Conservation (phyloP, 2,329 filamentous ascomycete species). For the Domatiomyces globalis region DNA sequence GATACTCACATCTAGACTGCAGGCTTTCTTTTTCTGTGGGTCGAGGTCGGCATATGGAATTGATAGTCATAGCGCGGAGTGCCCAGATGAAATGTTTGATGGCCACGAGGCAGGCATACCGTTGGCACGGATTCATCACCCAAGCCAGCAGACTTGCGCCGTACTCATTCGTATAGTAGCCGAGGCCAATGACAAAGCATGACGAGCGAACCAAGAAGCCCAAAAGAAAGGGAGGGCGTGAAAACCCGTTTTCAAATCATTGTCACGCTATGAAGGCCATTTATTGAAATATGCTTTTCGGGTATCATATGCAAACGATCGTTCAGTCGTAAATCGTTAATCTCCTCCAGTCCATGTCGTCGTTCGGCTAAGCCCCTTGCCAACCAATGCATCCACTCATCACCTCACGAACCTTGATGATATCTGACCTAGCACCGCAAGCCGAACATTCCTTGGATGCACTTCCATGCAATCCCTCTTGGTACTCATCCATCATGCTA, state of each 20-base stretch:
- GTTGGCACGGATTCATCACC: neutral
- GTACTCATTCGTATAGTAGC: neutral
- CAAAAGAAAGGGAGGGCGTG: neutral
- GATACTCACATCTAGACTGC: conserved; percentile 84
- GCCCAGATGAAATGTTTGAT: neutral
- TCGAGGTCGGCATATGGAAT: neutral
- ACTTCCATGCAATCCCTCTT: neutral
- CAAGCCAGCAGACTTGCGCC: neutral
- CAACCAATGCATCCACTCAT: neutral
- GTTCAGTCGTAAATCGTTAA: neutral
- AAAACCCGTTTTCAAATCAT: neutral
- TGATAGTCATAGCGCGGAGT: neutral
- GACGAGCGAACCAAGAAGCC: neutral
- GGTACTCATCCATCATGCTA: neutral
- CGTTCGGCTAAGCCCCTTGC: neutral
- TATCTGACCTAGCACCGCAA: neutral
- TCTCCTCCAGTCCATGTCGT: neutral
- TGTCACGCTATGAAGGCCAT: neutral
- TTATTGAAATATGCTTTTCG: neutral
- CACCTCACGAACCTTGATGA: neutral
- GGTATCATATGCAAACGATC: neutral
- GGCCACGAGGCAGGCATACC: neutral
- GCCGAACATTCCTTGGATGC: neutral
- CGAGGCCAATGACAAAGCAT: neutral
- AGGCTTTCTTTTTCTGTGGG: neutral